Conservation (phyloP, 805 yeast species). For the Lipomyces yamadae region DNA sequence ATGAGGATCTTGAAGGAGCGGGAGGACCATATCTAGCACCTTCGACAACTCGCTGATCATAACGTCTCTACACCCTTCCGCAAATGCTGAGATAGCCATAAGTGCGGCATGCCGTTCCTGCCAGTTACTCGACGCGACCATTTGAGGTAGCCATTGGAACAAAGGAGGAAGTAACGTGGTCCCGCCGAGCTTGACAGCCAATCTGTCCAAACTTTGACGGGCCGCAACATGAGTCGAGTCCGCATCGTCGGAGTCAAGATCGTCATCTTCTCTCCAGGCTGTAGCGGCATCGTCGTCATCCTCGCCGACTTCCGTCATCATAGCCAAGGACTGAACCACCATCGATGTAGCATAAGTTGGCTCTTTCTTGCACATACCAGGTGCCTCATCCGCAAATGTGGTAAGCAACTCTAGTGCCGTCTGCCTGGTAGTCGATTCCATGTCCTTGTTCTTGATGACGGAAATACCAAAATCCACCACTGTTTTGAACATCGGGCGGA, state of each 20-base stretch:
- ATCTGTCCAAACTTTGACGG: slow-evolving; percentile 91
- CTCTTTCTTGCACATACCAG: slow-evolving; percentile 89
- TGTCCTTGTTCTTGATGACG: slow-evolving; percentile 77
- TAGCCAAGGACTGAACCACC: slow-evolving; percentile 71
- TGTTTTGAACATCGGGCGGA: slow-evolving; percentile 87
- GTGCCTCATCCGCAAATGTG: slow-evolving; percentile 90
- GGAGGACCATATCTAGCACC: slow-evolving; percentile 81
- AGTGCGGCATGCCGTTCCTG: slow-evolving; percentile 95
- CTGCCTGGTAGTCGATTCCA: slow-evolving; percentile 78
- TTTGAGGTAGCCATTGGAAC: slow-evolving; percentile 82
- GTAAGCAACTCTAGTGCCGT: slow-evolving; percentile 88
- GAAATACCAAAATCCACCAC: slow-evolving; percentile 83
- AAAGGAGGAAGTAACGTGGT: slow-evolving; percentile 81
- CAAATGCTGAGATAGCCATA: slow-evolving; percentile 95
- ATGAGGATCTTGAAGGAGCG: slow-evolving; percentile 82
- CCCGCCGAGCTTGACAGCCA: slow-evolving; percentile 82
- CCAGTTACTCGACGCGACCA: slow-evolving; percentile 81
- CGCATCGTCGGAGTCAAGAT: slow-evolving; percentile 76
- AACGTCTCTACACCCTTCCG: slow-evolving; percentile 94
- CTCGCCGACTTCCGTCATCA: slow-evolving; percentile 91
- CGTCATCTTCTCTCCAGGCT: slow-evolving; percentile 85
- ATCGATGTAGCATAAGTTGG: slow-evolving; percentile 71
- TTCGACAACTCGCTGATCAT: slow-evolving; percentile 79
- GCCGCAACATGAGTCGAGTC: slow-evolving; percentile 91
- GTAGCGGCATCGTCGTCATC: slow-evolving; percentile 71